Evolutionary conservation across 257 asterid species (phyloP).

Genomic region (Ocimum tenuiflorum): DNA sequence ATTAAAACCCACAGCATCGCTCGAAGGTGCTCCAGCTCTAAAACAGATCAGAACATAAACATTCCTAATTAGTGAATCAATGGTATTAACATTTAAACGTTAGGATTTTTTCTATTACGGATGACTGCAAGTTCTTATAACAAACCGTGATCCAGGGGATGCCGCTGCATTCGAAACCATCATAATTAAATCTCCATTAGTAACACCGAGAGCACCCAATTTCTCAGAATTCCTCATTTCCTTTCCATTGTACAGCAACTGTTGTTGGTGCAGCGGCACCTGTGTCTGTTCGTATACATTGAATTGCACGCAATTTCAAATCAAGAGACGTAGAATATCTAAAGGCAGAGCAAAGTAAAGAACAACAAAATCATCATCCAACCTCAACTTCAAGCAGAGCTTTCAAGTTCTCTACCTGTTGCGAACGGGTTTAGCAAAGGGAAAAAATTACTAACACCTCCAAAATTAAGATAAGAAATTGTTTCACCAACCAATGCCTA

Average conservation of each 20-base stretch:
- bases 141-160: conserved; percentile 54
- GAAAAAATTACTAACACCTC: not conserved
- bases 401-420: conserved; percentile 94
- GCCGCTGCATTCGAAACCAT: conserved; percentile 47
- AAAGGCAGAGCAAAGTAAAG: not conserved
- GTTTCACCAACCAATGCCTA: not conserved
- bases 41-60: conserved; percentile 14
- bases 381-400: conserved; percentile 99
- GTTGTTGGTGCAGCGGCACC: conserved; percentile 82
- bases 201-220: conserved; percentile 63
- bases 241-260: conserved; percentile 66
- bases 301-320: conserved; percentile 15
- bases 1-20: conserved; percentile 46
- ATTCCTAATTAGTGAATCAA: not conserved
- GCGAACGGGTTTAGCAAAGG: not conserved
- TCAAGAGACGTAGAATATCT: not conserved
- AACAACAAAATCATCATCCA: conserved; percentile 9
- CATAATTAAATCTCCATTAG: conserved; percentile 92
- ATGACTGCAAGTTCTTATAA: not conserved
- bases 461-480: not conserved
- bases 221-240: conserved; percentile 76
- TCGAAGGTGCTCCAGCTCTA: conserved; percentile 52
- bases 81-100: not conserved
- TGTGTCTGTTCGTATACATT: conserved; percentile 48
- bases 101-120: not conserved